Conservation (phyloP, 2,329 filamentous ascomycete genomes). For the Nothophoma quercina region DNA sequence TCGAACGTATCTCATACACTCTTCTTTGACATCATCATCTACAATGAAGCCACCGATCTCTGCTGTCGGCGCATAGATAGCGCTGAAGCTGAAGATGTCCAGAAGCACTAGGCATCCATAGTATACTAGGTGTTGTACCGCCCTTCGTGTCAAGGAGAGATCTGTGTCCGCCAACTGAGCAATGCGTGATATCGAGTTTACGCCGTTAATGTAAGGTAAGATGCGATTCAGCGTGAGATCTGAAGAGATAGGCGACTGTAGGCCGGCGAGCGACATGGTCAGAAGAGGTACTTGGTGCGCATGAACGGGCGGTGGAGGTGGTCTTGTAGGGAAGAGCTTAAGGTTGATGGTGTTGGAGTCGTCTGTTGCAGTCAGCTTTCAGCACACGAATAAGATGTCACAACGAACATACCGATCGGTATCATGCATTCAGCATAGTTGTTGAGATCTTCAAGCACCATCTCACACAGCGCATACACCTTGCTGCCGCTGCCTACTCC, state of each 20-base stretch:
- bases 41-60: slow-evolving; percentile 81
- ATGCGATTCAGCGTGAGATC: slow-evolving; percentile 81
- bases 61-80: slow-evolving; percentile 84
- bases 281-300: slow-evolving; percentile 90
- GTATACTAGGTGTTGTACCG: slow-evolving; percentile 87
- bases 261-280: slow-evolving; percentile 57
- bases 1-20: slow-evolving; percentile 82
- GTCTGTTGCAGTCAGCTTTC: slow-evolving; percentile 60
- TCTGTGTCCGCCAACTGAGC: slow-evolving; percentile 86
- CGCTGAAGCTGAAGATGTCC: slow-evolving; percentile 93
- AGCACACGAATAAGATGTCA: neutral
- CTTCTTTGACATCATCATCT: slow-evolving; percentile 78
- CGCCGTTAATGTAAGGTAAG: slow-evolving; percentile 86
- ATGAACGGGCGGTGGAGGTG: slow-evolving; percentile 77
- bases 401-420: slow-evolving; percentile 72
- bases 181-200: slow-evolving; percentile 88
- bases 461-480: slow-evolving; percentile 78
- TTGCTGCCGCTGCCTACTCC: slow-evolving; percentile 52
- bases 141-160: slow-evolving; percentile 82
- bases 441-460: slow-evolving; percentile 89
- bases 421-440: slow-evolving; percentile 99
- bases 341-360: slow-evolving; percentile 95
- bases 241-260: slow-evolving; percentile 63
- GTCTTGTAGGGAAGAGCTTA: slow-evolving; percentile 88
- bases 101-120: slow-evolving; percentile 90